These are phyloP conservation scores for Oryza coarctata DNA, from an alignment of 176 grass and related monocot genomes.

Conservation along the genomic window DNA sequence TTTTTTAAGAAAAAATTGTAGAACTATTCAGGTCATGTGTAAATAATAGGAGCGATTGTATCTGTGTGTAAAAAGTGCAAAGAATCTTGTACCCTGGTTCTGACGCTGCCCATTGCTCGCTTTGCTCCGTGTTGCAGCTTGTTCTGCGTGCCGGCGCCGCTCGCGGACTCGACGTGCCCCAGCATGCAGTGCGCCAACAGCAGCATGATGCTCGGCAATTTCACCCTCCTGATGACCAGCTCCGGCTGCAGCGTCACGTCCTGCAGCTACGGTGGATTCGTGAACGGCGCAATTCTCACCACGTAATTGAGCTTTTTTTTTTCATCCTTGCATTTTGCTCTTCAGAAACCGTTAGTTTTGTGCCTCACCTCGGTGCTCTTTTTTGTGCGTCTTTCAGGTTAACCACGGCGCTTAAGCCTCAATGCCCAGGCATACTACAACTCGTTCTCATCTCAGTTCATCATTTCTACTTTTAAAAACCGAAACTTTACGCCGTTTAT, in stretches of 20 bases:
- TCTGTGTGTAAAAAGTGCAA: no score
- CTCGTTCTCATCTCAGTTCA: background rate
- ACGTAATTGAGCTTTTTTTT: no score
- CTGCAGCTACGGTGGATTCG: constrained; percentile 76
- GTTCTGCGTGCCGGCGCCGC: constrained; percentile 78
- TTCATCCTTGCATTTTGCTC: background rate
- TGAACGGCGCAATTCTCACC: constrained; percentile 71
- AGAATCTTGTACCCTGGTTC: no score
- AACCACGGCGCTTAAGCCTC: constrained; percentile 59
- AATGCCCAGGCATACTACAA: constrained; percentile 57
- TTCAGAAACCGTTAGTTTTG: background rate
- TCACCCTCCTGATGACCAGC: constrained; percentile 50
- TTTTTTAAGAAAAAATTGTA: no score
- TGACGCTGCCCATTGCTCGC: constrained; percentile 9
- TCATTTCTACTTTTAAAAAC: background rate
- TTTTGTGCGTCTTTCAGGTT: constrained; percentile 47
- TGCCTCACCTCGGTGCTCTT: background rate
- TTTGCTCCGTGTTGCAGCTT: constrained; percentile 37
- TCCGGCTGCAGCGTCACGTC: constrained; percentile 80
- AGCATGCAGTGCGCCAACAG: constrained; percentile 86
- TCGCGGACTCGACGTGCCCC: constrained; percentile 64
- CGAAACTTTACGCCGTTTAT: background rate
- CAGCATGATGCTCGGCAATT: constrained; percentile 74
- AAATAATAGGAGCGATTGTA: no score
- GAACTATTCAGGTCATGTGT: no score